Evolutionary conservation across 2,329 filamentous ascomycete species (phyloP).

Genomic region (Pseudocercospora cruenta): DNA sequence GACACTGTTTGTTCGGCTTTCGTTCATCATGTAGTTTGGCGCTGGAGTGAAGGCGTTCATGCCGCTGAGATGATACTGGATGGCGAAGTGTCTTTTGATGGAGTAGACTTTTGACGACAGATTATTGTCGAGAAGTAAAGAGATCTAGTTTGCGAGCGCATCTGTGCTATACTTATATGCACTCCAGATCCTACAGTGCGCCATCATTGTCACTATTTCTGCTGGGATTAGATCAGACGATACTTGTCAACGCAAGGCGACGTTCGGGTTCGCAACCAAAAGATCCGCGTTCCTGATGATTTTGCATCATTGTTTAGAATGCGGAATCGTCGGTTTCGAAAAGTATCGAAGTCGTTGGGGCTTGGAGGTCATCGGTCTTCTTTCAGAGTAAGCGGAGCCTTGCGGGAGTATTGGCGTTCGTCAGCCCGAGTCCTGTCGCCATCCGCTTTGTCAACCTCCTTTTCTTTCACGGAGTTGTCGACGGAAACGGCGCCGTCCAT

Average conservation of each 20-base stretch:
- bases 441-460: not conserved
- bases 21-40: not conserved
- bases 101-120: not conserved
- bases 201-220: not conserved
- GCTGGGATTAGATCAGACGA: not conserved
- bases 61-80: not conserved
- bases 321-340: not conserved
- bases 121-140: not conserved
- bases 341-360: not conserved
- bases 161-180: not conserved
- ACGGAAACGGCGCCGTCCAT: conserved; percentile 2
- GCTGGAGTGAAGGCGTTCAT: not conserved
- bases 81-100: not conserved
- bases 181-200: not conserved
- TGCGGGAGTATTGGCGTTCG: conserved; percentile 1
- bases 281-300: not conserved
- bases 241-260: not conserved
- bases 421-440: not conserved
- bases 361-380: conserved; percentile 4
- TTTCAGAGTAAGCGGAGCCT: conserved; percentile 8
- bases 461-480: not conserved
- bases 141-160: not conserved
- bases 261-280: not conserved
- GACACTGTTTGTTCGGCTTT: conserved; percentile 1
- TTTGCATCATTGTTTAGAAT: not conserved